Percentiles rank a stretch among this genome's conserved stretches.
phyloP scores from a whole-genome alignment of 352 stramenopile species.

The Phytopythium litorale region DNA sequence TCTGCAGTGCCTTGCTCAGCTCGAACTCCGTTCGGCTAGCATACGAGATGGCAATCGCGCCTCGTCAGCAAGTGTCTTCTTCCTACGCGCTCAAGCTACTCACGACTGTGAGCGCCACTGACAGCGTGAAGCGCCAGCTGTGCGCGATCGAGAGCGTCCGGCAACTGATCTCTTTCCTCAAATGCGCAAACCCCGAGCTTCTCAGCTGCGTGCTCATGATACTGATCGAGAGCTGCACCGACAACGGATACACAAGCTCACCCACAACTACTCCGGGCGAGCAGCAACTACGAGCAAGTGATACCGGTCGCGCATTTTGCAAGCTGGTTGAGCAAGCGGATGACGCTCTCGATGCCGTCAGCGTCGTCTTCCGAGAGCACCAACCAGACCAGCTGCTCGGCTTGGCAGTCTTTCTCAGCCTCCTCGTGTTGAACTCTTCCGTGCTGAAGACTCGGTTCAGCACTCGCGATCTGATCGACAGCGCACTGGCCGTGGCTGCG shows the following conservation, averaged over 20 bases:
- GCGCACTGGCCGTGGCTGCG: conserved; percentile 27
- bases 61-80: conserved; percentile 13
- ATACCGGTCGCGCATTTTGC: conserved; percentile 27
- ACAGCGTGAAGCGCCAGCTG: conserved; percentile 18
- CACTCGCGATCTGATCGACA: conserved; percentile 22
- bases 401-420: conserved; percentile 34
- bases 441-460: conserved; percentile 34
- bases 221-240: conserved; percentile 30
- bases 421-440: conserved; percentile 28
- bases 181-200: conserved; percentile 21
- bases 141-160: conserved; percentile 20
- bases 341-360: conserved; percentile 20
- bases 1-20: not conserved
- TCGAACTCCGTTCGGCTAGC: not conserved
- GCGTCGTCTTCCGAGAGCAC: conserved; percentile 38
- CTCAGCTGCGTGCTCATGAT: conserved; percentile 32
- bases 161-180: conserved; percentile 29
- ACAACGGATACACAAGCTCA: not conserved
- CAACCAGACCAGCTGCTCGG: conserved; percentile 35
- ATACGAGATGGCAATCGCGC: conserved; percentile 3
- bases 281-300: not conserved
- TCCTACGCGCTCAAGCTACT: conserved; percentile 39
- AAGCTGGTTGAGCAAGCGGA: conserved; percentile 25
- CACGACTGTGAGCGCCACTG: conserved; percentile 18
- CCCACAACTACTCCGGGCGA: not conserved